Conservation (phyloP, 345 rosid species). For the Gossypium ekmanianum region DNA sequence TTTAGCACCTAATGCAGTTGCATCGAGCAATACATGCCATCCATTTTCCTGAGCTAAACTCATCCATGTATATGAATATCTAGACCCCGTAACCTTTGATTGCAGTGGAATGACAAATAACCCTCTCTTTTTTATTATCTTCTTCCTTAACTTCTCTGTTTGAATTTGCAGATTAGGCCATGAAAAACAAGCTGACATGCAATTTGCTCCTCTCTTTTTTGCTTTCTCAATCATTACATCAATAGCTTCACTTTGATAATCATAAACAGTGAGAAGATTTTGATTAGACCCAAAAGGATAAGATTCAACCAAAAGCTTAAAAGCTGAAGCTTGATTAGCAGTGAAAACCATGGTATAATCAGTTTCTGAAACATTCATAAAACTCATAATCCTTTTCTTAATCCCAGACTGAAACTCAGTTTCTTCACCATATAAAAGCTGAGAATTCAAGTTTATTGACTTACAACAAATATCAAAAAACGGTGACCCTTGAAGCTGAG, state of each 20-base stretch:
- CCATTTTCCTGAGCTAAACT: conserved; percentile 61
- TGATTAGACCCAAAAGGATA: conserved; percentile 52
- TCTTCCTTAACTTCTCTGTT: conserved; percentile 49
- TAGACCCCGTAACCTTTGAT: conserved; percentile 61
- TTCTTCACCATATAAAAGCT: conserved; percentile 39
- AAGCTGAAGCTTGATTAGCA: conserved; percentile 67
- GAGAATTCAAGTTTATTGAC: conserved; percentile 40
- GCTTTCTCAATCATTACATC: conserved; percentile 50
- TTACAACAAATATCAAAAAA: conserved; percentile 50
- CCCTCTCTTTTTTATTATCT: conserved; percentile 39
- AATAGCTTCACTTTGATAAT: conserved; percentile 66
- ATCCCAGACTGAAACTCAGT: conserved; percentile 42
- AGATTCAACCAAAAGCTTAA: conserved; percentile 67
- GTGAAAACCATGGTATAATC: conserved; percentile 67
- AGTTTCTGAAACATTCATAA: conserved; percentile 73
- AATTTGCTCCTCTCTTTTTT: conserved; percentile 56
- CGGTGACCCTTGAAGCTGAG: conserved; percentile 36
- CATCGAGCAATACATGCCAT: conserved; percentile 90
- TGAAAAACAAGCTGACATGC: conserved; percentile 54
- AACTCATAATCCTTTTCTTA: conserved; percentile 51
- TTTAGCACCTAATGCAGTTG: conserved; percentile 64
- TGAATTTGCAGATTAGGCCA: conserved; percentile 59
- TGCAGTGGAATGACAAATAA: conserved; percentile 81
- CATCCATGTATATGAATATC: conserved; percentile 81
- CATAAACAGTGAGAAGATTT: conserved; percentile 73